Conservation (phyloP, 345 rosid genomes). For the Excoecaria agallocha region DNA sequence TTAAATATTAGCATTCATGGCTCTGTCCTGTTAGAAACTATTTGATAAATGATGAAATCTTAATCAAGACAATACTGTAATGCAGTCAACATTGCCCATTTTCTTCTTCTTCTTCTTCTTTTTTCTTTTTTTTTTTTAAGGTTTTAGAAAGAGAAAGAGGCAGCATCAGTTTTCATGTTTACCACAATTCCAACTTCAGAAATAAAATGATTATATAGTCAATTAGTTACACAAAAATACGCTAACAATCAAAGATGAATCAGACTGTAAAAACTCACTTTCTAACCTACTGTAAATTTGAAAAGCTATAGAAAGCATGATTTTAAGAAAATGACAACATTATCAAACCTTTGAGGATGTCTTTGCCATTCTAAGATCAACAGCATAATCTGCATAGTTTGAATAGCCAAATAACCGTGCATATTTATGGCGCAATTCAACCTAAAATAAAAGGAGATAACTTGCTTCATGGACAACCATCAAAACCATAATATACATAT, state of each 20-base stretch:
- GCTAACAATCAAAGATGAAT: slow-evolving; percentile 3
- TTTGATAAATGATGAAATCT: not conserved
- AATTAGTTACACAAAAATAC: not conserved
- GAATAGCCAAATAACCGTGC: slow-evolving; percentile 83
- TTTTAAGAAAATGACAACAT: slow-evolving; percentile 9
- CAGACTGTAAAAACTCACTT: slow-evolving; percentile 5
- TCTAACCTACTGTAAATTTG: not conserved
- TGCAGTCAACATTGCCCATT: not conserved
- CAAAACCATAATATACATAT: not conserved
- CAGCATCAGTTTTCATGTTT: not conserved
- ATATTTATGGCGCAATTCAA: slow-evolving; percentile 76
- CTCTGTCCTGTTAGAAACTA: not conserved
- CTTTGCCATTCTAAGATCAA: slow-evolving; percentile 79
- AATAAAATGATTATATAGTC: not conserved
- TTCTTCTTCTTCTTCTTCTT: too few species aligned
- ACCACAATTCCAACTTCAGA: not conserved
- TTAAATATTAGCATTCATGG: not conserved
- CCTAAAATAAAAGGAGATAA: slow-evolving; percentile 43
- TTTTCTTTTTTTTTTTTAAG: too few species aligned
- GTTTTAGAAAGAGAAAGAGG: too few species aligned
- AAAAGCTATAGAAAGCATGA: slow-evolving; percentile 9
- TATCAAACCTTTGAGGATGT: slow-evolving; percentile 72
- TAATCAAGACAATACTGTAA: not conserved
- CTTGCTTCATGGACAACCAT: slow-evolving; percentile 5
- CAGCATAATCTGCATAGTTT: slow-evolving; percentile 80